A percentile compares a stretch with the other conserved stretches of the same genome.
phyloP scores from a whole-genome alignment of 2,329 filamentous ascomycete species.

The Clathrospora elynae region DNA sequence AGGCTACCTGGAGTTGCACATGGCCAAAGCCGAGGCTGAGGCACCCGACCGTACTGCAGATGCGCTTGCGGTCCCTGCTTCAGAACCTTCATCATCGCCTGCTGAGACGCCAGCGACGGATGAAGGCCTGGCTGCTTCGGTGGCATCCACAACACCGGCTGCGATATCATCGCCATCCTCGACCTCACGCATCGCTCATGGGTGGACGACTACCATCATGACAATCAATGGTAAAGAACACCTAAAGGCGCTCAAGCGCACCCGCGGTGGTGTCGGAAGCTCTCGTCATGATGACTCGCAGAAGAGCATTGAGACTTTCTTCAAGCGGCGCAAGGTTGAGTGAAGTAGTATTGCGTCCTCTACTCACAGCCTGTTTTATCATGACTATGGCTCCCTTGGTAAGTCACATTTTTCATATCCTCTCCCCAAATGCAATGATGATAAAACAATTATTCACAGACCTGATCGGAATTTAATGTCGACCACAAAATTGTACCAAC shows the following conservation, averaged over 20 bases:
- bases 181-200: constrained; percentile 24
- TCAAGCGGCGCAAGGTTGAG: constrained; percentile 62
- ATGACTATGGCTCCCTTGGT: constrained; percentile 18
- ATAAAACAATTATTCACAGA: constrained; percentile 73
- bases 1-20: constrained; percentile 61
- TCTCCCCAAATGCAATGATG: constrained; percentile 54
- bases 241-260: constrained; percentile 75
- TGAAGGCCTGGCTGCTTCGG: constrained; percentile 1
- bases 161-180: not conserved
- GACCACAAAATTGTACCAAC: constrained; percentile 75
- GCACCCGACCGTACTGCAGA: not conserved
- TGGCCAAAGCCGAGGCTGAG: constrained; percentile 23
- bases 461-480: constrained; percentile 80
- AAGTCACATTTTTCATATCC: constrained; percentile 24
- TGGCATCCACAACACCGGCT: not conserved
- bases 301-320: constrained; percentile 76
- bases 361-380: not conserved
- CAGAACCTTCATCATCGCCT: constrained; percentile 3
- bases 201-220: constrained; percentile 60
- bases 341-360: constrained; percentile 18
- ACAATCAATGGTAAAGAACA: constrained; percentile 73
- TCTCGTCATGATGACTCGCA: constrained; percentile 76
- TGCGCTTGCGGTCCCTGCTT: not conserved
- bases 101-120: constrained; percentile 4
- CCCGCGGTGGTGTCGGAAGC: constrained; percentile 80